Base-by-base conservation (phyloP, 2,329 filamentous ascomycete species). In the Cercospora berteroae region DNA sequence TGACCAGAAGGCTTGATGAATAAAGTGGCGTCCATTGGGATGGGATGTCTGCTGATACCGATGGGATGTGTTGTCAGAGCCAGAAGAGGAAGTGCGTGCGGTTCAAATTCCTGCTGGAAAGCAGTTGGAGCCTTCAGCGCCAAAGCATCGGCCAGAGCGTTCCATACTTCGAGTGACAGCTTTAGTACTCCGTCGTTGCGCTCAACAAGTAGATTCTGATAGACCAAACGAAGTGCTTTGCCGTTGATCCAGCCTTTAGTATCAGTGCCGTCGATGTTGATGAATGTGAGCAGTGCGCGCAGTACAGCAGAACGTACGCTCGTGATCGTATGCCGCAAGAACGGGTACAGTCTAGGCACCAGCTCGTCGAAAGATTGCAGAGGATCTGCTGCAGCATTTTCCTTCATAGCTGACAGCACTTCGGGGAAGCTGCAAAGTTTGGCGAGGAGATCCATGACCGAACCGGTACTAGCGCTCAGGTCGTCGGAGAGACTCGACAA, bases 391-490 rank as follows among this genome's bases (percentile, higher is more conserved):
- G 88, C 88, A 7, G 94, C 94, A 65, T 96, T 97, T 31, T 84
- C 83, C 80, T 96, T 96, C 95, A 99, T 99, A 13, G 94, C 91
- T 68, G 94, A 89, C 33, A 99, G 82, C 7, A 98, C 94, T 80
- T 97, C 88, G 0, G 92, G 92, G 82, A 97, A 99, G 70, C 93
- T 91, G 81, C 95, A 99, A 1, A 99, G 87, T 68, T 95, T 98
- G 13, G 96, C 95, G 18, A 99, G 85, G 48, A 99, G 86, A 78
- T 99, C 96, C 96, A 99, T 99, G 64, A 99, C 96, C 65, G 93
- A 96, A 58, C 95, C 95, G 9, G 96, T 99, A 78, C 95, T 98
- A 4, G 95, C 95, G 78, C 94, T 98, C 18, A 99, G 85, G 77
- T 99, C 95, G 77, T 99, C 95, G 71, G 94, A 94, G n/a, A 99